A percentile compares a stretch with the other conserved stretches of the same genome.
Evolutionary conservation across 2,329 filamentous ascomycete genomes (phyloP).

Genomic region (Cylindrodendrum hubeiense): DNA sequence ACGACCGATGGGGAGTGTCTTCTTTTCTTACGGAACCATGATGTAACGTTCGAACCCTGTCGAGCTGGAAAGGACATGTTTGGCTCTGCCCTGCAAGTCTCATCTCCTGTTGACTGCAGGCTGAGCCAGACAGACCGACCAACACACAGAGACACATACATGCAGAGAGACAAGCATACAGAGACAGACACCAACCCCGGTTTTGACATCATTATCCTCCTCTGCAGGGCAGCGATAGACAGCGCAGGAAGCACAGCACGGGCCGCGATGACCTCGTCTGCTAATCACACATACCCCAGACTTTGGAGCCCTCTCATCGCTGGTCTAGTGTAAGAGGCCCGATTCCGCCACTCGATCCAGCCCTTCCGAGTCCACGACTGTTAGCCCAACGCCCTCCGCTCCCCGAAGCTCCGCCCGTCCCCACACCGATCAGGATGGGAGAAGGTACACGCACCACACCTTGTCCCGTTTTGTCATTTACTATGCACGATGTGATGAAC

Average conservation of each 20-base stretch:
- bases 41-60: background rate
- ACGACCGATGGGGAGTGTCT: background rate
- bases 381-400: slow-evolving; percentile 34
- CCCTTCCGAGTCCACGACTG: slow-evolving; percentile 15
- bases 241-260: background rate
- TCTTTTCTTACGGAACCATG: background rate
- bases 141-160: background rate
- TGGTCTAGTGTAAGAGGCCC: slow-evolving; percentile 26
- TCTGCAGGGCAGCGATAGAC: background rate
- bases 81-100: background rate
- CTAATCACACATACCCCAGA: slow-evolving; percentile 23
- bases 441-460: background rate
- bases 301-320: slow-evolving; percentile 1
- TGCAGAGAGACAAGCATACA: background rate
- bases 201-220: background rate
- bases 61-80: no score
- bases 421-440: slow-evolving; percentile 14
- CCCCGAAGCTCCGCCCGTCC: slow-evolving; percentile 17
- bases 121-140: background rate
- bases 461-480: slow-evolving; percentile 5
- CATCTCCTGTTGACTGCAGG: background rate
- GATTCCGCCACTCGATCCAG: slow-evolving; percentile 35
- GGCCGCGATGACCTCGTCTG: background rate
- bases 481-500: background rate
- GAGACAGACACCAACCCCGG: background rate